Evolutionary conservation across 2,329 filamentous ascomycete species (phyloP), one percentile per base, ranked within the genome.

Genomic region (Alternaria tenuissima): DNA sequence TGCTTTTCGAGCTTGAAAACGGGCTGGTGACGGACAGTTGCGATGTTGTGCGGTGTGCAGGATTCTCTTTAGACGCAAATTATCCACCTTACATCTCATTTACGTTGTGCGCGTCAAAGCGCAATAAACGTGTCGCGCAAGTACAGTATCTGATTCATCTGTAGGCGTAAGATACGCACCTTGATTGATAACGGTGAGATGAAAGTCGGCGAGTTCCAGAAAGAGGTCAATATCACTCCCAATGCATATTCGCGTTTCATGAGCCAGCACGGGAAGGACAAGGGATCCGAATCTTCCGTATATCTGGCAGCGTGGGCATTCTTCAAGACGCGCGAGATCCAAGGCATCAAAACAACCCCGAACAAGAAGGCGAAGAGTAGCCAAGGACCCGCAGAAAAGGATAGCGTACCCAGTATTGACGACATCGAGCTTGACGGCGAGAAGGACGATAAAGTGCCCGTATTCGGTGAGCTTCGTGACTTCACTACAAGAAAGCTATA

Each of bases 281-380:
- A 76, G 39, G 79, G 80, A 43, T 6, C 56, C 3, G 62, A 63
- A 5, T 78, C 70, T 51, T 57, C 64, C 7, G 70, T 70, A 0
- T 81, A 77, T 59, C 6, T 16, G 2, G 51, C 60, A 18, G 75
- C 76, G 1, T 71, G 66, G 67, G 56, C 53, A 3, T 81, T 80
- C 63, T 88, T 88, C 78, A 82, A 82, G 69, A 81, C 80, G 66
- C 78, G 84, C 34, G 83, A 87, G 66, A 66, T 83, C 32, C 76
- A 80, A 30, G 84, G 83, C 1, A 70, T 85, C 24, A 78, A 81
- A 39, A 71, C 46, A 7, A 58, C 52, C 3, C 52, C 61, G 34
- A 63, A 55, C 30, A 60, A 60, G 55, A 58, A 63, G 16, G 36
- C 11, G 34, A 39, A 39, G 22, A 52, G 28, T 34, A 39, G 38